These are phyloP conservation scores for Phylloporus sp. DNA, from an alignment of 768 basidiomycete genomes.

Conservation along the genomic window DNA sequence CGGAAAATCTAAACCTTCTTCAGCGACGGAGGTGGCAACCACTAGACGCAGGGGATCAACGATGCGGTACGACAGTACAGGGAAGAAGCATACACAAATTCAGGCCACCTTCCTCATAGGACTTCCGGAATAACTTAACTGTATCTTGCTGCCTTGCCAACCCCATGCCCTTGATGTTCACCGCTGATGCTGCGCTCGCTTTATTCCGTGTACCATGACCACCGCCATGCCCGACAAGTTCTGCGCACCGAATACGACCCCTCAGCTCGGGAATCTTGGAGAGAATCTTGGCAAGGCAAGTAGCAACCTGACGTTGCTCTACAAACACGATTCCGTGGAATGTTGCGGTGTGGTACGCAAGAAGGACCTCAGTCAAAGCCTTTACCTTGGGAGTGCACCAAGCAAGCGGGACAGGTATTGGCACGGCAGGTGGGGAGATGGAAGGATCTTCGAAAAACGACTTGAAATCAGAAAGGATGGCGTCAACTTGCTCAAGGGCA, in stretches of 20 bases:
- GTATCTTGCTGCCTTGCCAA: constrained; percentile 52
- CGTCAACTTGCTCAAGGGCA: constrained; percentile 44
- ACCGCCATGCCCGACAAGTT: constrained; percentile 68
- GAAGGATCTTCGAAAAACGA: constrained; percentile 34
- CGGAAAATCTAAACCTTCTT: constrained; percentile 90
- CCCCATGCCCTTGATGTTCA: constrained; percentile 47
- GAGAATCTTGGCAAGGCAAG: constrained; percentile 61
- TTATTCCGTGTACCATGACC: constrained; percentile 25
- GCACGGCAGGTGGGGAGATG: constrained; percentile 27
- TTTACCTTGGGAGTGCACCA: constrained; percentile 76
- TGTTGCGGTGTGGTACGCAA: constrained; percentile 43
- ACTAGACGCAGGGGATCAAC: constrained; percentile 36
- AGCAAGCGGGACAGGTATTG: constrained; percentile 42
- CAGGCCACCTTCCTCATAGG: constrained; percentile 58
- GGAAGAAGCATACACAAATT: constrained; percentile 55
- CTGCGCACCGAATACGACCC: constrained; percentile 53
- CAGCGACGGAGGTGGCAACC: constrained; percentile 82
- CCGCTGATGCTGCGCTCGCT: constrained; percentile 20
- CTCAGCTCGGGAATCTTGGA: constrained; percentile 53
- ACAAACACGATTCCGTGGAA: constrained; percentile 89
- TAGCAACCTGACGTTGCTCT: constrained; percentile 76
- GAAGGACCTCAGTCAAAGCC: constrained; percentile 56
- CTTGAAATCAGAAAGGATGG: constrained; percentile 44
- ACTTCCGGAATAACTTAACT: constrained; percentile 58
- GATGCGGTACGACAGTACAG: not conserved